Evolutionary conservation across 2,329 filamentous ascomycete species (phyloP), one percentile per base, ranked within the genome.

Genomic region (Phialocephala sp.): DNA sequence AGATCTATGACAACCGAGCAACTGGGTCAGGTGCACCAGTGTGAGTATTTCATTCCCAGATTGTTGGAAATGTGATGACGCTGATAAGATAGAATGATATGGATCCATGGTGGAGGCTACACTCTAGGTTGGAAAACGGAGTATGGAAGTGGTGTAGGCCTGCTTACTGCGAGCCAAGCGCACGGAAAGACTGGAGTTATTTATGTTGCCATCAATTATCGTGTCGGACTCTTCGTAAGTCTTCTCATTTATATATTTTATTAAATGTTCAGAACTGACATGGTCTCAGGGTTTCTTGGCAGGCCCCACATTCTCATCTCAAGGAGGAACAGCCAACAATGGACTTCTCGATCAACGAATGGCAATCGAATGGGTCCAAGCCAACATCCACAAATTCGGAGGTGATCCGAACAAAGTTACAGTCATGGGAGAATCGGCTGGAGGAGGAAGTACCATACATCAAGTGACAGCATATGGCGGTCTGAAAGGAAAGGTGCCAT

Each of bases 341-440:
- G 84, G 79, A 2, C 75, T 86, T 0, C 77, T 81, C 60, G 85
- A 87, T 65, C 85, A 88, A 71, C 79, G 83, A 14, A 76, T 85
- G 27, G 84, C 84, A 24, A 76, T 89, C 6, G 77, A 86, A 69
- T 89, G 86, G 86, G 80, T 87, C 2, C 80, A 84, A 62, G 72
- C 81, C 47, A 76, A 86, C 68, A 85, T 87, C 56, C 75, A 81
- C 68, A 73, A 79, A 12, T 88, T 87, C 69, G 85, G 85, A 3
- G 85, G 85, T 15, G 81, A 87, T 72, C 75, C 79, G 0, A 73
- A 77, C 2, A 76, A 78, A 20, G 79, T 86, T 36, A 85, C 83
- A 0, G 77, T 85, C 12, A 77, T 84, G 50, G 83, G 83, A 9
- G 75, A 83, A 64, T 82, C 79, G 14, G 83, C 84, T 9, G 84